Conservation (phyloP, 345 rosid genomes). For the Abelmoschus esculentus region DNA sequence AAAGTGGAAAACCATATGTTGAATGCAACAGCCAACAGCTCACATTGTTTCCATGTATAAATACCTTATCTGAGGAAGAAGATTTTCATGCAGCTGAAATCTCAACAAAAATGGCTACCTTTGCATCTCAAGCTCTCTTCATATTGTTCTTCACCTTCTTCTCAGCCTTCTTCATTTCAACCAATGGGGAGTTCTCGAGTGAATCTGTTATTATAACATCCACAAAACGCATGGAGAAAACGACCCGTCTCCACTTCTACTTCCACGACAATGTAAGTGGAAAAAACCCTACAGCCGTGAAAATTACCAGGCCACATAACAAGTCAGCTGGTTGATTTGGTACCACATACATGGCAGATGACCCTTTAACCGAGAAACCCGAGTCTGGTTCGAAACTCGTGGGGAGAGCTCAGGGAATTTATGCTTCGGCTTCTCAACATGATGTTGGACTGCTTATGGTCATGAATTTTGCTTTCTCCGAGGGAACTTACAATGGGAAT, state of each 20-base stretch:
- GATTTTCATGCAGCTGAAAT: neutral
- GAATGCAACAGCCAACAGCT: too few species aligned
- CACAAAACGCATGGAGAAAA: slow-evolving; percentile 18
- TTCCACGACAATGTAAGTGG: slow-evolving; percentile 26
- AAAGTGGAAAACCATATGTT: neutral
- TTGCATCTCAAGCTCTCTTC: neutral
- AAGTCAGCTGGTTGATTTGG: slow-evolving; percentile 11
- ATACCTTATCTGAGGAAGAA: neutral
- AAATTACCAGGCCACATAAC: slow-evolving; percentile 16
- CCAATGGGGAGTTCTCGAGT: neutral
- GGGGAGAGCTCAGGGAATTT: slow-evolving; percentile 29
- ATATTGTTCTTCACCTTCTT: neutral
- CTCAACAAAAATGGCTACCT: slow-evolving; percentile 4
- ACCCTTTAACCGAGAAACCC: slow-evolving; percentile 20
- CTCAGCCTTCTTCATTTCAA: slow-evolving; percentile 3
- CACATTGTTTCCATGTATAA: neutral
- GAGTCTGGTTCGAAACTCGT: slow-evolving; percentile 16
- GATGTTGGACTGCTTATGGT: slow-evolving; percentile 20
- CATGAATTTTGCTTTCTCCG: slow-evolving; percentile 21
- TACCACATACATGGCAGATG: slow-evolving; percentile 17
- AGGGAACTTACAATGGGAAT: slow-evolving; percentile 25
- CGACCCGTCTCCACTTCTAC: slow-evolving; percentile 25
- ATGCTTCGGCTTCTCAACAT: slow-evolving; percentile 19
- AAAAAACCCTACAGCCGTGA: slow-evolving; percentile 13
- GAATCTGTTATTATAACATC: neutral